Evolutionary conservation across 1,284 basidiomycete species (phyloP).

Genomic region (Sporisorium sorghi): DNA sequence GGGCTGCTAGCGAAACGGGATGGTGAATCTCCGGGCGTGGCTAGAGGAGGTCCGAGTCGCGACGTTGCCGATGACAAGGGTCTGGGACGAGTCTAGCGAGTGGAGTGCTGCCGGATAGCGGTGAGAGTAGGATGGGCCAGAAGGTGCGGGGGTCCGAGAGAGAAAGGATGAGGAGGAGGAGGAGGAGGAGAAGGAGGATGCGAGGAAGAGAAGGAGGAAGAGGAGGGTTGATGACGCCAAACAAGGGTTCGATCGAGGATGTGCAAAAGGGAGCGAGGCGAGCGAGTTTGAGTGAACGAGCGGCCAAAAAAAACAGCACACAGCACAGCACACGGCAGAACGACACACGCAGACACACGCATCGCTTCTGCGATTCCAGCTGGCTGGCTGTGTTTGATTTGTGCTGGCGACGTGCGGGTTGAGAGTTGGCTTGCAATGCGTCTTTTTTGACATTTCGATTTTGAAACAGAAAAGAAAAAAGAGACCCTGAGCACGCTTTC

Average conservation of each 20-base stretch:
- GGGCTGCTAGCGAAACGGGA: too few relatives aligned
- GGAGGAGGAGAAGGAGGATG: neutral
- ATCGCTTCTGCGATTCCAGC: neutral
- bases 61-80: neutral
- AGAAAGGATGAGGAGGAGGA: neutral
- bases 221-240: neutral
- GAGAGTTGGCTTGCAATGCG: too few relatives aligned
- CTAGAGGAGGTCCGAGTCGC: too few relatives aligned
- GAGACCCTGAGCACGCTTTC: constrained; percentile 1
- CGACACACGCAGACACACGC: too few relatives aligned
- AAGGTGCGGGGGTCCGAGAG: neutral
- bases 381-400: neutral
- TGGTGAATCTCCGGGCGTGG: too few relatives aligned
- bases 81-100: neutral
- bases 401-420: neutral
- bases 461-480: neutral
- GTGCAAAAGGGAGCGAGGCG: neutral
- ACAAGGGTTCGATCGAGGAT: constrained; percentile 5
- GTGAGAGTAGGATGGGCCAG: too few relatives aligned
- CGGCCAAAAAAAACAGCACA: constrained; percentile 1
- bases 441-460: neutral
- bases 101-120: neutral
- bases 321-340: neutral
- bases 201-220: neutral
- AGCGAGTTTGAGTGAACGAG: neutral